A percentile compares a stretch with the other conserved stretches of the same genome.
phyloP scores from a whole-genome alignment of 192 early-diverging fungal genomes.

The Spizellomyces punctatus region DNA sequence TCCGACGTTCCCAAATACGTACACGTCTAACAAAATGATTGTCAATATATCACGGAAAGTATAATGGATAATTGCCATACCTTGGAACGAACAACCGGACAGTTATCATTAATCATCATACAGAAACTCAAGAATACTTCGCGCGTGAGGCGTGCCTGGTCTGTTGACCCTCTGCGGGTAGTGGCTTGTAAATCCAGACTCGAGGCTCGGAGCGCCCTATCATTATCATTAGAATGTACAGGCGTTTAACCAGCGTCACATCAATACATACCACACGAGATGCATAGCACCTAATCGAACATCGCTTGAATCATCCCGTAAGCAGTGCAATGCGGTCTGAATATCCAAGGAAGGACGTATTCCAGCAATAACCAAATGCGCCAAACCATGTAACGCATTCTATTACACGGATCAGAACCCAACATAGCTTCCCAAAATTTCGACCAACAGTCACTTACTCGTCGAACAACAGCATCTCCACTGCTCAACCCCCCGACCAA shows the following conservation, averaged over 20 bases:
- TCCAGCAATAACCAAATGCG: not conserved
- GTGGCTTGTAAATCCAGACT: not conserved
- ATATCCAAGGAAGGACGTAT: not conserved
- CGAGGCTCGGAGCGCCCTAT: not conserved
- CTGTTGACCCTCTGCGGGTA: not conserved
- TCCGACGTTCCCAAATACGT: conserved; percentile 29
- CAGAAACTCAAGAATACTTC: conserved; percentile 4
- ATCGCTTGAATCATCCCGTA: conserved; percentile 10
- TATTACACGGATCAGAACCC: not conserved
- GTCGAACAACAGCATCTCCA: not conserved
- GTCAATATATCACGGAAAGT: not conserved
- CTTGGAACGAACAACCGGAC: not conserved
- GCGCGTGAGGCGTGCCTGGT: not conserved
- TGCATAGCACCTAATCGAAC: conserved; percentile 20
- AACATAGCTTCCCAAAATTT: not conserved
- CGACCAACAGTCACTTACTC: not conserved
- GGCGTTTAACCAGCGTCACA: not conserved
- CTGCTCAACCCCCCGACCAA: not conserved
- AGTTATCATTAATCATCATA: not conserved
- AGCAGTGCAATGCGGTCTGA: not conserved
- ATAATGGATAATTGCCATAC: not conserved
- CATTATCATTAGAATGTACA: conserved; percentile 8
- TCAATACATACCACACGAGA: conserved; percentile 16
- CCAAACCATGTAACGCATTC: not conserved
- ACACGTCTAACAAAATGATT: conserved; percentile 17